Percentiles rank a stretch among this genome's conserved stretches.
Evolutionary conservation across 2,329 filamentous ascomycete species (phyloP).

Genomic region (Talaromyces albobiverticillius): DNA sequence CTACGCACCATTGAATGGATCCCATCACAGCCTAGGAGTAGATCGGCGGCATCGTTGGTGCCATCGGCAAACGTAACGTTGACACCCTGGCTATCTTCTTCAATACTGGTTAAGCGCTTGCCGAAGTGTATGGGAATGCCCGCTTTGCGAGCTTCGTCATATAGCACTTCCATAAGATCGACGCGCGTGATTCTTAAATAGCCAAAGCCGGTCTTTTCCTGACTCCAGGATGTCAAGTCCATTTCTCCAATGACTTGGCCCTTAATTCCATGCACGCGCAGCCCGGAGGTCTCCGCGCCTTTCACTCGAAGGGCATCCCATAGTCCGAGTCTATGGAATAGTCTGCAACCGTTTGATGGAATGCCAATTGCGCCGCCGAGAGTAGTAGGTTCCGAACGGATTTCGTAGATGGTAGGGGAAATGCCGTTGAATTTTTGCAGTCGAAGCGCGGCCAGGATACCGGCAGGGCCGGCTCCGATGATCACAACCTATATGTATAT

Average conservation of each 20-base stretch:
- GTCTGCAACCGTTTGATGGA: constrained; percentile 27
- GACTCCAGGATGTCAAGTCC: not conserved
- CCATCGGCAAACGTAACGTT: constrained; percentile 29
- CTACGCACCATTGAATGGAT: constrained; percentile 37
- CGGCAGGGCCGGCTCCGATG: no score
- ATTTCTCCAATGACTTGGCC: not conserved
- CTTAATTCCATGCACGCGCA: constrained; percentile 23
- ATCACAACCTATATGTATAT: no score
- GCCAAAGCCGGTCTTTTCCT: constrained; percentile 26
- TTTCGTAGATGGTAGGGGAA: constrained; percentile 24
- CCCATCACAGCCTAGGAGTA: constrained; percentile 40
- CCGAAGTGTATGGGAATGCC: constrained; percentile 26
- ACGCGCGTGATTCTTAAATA: constrained; percentile 29
- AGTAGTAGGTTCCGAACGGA: constrained; percentile 27
- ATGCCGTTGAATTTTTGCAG: constrained; percentile 8
- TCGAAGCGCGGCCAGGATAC: no score
- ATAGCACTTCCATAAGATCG: constrained; percentile 27
- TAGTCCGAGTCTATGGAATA: constrained; percentile 26
- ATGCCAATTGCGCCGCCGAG: constrained; percentile 30
- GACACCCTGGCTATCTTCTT: constrained; percentile 21
- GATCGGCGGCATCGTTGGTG: constrained; percentile 23
- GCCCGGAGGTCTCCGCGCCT: constrained; percentile 18
- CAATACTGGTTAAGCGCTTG: constrained; percentile 21
- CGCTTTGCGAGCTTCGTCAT: constrained; percentile 20
- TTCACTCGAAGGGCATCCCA: constrained; percentile 21